These are phyloP conservation scores for Pholiota microspora DNA, from an alignment of 768 basidiomycete species.

Conservation along the genomic window DNA sequence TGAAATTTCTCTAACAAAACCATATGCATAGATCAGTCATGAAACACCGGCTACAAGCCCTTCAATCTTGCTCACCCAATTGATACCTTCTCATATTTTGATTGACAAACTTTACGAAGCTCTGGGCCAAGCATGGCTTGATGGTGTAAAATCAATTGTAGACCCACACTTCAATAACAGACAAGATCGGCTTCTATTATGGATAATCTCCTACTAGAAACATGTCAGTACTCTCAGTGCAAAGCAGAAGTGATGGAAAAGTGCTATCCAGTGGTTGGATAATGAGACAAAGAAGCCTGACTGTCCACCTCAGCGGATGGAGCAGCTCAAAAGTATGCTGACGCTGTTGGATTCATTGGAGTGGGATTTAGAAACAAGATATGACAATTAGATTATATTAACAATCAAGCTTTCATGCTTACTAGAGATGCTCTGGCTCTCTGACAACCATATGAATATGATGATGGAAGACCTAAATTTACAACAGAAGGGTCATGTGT, in stretches of 20 bases:
- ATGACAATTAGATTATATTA: background rate
- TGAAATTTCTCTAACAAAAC: too few species aligned
- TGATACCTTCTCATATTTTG: too few species aligned
- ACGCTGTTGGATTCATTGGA: background rate
- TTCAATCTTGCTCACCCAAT: too few species aligned
- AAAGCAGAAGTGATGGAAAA: background rate
- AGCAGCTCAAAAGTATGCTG: background rate
- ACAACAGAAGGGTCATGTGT: background rate
- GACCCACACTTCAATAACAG: conserved; percentile 8
- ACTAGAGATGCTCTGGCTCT: background rate
- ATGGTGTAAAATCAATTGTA: conserved; percentile 8
- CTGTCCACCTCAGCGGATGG: background rate
- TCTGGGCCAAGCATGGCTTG: conserved; percentile 6
- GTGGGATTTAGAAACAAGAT: background rate
- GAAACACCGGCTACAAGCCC: too few species aligned
- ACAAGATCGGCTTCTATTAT: conserved; percentile 8
- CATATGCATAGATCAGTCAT: too few species aligned
- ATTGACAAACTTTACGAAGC: too few species aligned
- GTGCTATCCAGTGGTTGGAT: background rate
- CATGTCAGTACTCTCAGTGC: background rate
- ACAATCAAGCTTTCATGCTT: background rate
- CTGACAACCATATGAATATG: conserved; percentile 8
- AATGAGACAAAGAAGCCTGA: background rate
- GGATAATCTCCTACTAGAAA: conserved; percentile 5
- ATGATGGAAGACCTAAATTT: conserved; percentile 3